Conservation (phyloP, 176 grass and related monocot species). For the Bromus sterilis region DNA sequence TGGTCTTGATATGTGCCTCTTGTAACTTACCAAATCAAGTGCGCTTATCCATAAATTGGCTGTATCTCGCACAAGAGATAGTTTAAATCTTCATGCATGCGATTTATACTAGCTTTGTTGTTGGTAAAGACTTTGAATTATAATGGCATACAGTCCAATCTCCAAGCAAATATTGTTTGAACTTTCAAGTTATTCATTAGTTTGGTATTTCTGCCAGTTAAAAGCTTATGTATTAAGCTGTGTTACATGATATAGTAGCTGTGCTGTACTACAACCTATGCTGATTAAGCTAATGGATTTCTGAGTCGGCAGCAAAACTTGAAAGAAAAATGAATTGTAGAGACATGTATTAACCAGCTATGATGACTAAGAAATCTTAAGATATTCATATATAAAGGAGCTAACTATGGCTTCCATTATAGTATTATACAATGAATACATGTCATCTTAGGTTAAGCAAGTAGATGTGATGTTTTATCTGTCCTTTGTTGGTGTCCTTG, state of each 20-base stretch:
- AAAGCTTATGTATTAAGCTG: neutral
- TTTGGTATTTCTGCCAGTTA: neutral
- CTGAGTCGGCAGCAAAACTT: neutral
- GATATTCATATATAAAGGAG: neutral
- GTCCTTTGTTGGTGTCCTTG: neutral
- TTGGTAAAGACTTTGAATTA: neutral
- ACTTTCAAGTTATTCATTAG: neutral
- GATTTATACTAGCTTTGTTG: neutral
- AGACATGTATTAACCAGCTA: neutral
- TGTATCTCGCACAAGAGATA: neutral
- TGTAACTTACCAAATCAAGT: neutral
- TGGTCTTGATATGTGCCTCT: neutral
- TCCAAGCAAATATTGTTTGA: neutral
- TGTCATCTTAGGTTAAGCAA: neutral
- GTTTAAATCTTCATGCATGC: neutral
- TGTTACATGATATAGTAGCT: neutral
- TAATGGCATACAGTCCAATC: neutral
- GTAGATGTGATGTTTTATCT: neutral
- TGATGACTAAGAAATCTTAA: neutral
- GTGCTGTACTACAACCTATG: neutral
- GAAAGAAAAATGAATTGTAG: neutral
- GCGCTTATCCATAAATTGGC: neutral
- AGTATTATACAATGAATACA: neutral
- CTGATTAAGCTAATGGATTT: neutral
- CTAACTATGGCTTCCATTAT: neutral